Conservation (phyloP, 75 land plant genomes). For the Pinus taeda region DNA sequence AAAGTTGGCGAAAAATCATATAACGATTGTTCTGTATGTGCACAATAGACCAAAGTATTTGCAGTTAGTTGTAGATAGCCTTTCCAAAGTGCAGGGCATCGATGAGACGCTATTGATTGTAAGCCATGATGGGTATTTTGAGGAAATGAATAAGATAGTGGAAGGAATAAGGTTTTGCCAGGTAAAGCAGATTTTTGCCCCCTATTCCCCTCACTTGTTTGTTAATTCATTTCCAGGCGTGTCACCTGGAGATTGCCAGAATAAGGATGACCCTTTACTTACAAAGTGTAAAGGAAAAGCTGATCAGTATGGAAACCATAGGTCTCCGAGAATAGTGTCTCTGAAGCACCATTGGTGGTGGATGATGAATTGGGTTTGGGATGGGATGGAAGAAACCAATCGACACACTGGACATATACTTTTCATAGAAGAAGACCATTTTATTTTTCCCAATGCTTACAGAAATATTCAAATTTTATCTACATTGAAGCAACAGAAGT, state of each 20-base stretch:
- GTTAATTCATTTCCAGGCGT: conserved; percentile 78
- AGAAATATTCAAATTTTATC: conserved; percentile 69
- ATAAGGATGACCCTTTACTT: conserved; percentile 46
- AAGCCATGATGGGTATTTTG: conserved; percentile 96
- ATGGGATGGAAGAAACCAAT: conserved; percentile 79
- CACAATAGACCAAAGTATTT: conserved; percentile 95
- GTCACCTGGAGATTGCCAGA: conserved; percentile 67
- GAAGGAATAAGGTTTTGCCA: conserved; percentile 80
- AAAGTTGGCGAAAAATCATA: conserved; percentile 50
- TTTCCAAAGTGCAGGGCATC: conserved; percentile 77
- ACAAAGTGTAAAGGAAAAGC: conserved; percentile 63
- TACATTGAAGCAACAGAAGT: conserved; percentile 53
- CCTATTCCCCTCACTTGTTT: conserved; percentile 91
- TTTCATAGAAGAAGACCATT: conserved; percentile 98
- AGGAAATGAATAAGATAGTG: conserved; percentile 83
- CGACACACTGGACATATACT: conserved; percentile 60
- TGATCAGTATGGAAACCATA: conserved; percentile 94
- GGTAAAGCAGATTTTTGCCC: conserved; percentile 95
- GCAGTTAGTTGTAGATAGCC: conserved; percentile 56
- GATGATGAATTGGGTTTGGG: conserved; percentile 99
- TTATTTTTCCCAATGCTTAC: conserved; percentile 87
- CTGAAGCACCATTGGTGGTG: conserved; percentile 99
- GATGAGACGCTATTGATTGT: conserved; percentile 84
- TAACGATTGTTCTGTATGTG: conserved; percentile 83
- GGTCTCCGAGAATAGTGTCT: conserved; percentile 89